Percentiles rank a stretch among this genome's conserved stretches.
phyloP scores from a whole-genome alignment of 495 filamentous ascomycete species.

The Penicillium pancosmium region DNA sequence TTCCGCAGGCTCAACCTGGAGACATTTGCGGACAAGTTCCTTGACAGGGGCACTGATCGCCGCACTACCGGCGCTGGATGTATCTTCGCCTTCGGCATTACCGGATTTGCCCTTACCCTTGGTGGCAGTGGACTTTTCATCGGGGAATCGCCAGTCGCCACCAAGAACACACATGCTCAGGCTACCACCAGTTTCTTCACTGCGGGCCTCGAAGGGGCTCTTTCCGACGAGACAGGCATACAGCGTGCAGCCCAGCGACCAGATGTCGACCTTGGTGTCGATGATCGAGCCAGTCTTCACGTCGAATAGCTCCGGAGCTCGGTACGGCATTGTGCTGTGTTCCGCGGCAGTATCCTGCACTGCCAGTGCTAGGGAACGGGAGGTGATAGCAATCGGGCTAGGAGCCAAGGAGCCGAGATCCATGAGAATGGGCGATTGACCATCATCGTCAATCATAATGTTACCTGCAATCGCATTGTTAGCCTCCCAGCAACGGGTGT shows the following conservation, averaged over 20 bases:
- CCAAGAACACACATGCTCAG: constrained; percentile 88
- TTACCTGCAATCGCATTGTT: constrained; percentile 61
- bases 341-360: constrained; percentile 94
- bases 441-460: constrained; percentile 93
- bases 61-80: constrained; percentile 28
- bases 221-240: constrained; percentile 96
- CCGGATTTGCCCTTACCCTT: constrained; percentile 58
- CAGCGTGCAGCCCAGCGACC: constrained; percentile 93
- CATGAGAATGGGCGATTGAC: constrained; percentile 92
- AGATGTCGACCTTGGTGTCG: constrained; percentile 97
- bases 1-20: constrained; percentile 90
- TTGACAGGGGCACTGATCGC: constrained; percentile 75
- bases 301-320: constrained; percentile 96
- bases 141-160: constrained; percentile 92
- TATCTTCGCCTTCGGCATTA: constrained; percentile 21
- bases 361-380: constrained; percentile 83
- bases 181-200: constrained; percentile 93
- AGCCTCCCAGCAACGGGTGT: constrained; percentile 4
- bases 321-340: constrained; percentile 97
- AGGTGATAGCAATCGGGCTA: constrained; percentile 90
- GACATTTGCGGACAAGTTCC: constrained; percentile 82
- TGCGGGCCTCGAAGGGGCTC: constrained; percentile 92
- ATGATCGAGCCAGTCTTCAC: constrained; percentile 91
- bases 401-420: constrained; percentile 91
- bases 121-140: constrained; percentile 64